Percentiles rank a stretch among this genome's conserved stretches.
These are phyloP conservation scores for Kalanchoe fedtschenkoi DNA, from an alignment of 164 flowering plant species.

Conservation along the genomic window DNA sequence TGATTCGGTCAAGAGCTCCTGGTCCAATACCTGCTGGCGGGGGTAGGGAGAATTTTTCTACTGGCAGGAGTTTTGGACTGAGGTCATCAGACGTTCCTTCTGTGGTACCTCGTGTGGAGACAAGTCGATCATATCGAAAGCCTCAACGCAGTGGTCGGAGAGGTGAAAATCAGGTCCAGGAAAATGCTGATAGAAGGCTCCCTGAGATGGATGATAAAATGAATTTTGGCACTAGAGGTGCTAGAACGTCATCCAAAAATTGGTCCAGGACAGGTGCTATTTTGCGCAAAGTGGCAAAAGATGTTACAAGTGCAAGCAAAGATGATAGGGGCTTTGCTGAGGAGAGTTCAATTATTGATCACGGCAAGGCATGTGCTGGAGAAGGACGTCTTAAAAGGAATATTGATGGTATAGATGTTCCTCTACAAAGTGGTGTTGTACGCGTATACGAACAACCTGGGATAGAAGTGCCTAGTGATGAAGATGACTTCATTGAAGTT, in stretches of 20 bases:
- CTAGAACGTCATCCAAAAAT: constrained; percentile 21
- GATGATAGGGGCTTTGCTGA: constrained; percentile 28
- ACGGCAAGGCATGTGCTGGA: constrained; percentile 20
- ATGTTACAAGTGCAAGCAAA: constrained; percentile 28
- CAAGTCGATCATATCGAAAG: constrained; percentile 54
- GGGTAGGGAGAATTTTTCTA: constrained; percentile 41
- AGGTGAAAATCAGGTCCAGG: constrained; percentile 68
- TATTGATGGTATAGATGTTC: constrained; percentile 61
- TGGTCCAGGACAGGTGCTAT: constrained; percentile 28
- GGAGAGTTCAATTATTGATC: constrained; percentile 25
- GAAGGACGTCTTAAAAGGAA: constrained; percentile 42
- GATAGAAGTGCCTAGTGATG: constrained; percentile 91
- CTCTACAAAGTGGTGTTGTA: constrained; percentile 84
- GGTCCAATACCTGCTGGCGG: constrained; percentile 30
- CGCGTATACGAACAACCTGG: constrained; percentile 90
- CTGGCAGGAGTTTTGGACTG: constrained; percentile 39
- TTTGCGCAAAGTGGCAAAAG: constrained; percentile 26
- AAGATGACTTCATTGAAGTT: constrained; percentile 97
- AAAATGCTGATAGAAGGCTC: constrained; percentile 37
- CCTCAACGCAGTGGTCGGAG: constrained; percentile 38
- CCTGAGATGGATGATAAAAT: constrained; percentile 31
- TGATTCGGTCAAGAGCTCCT: constrained; percentile 24
- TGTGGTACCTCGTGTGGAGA: constrained; percentile 31
- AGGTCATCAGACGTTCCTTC: constrained; percentile 26
- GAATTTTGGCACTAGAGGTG: constrained; percentile 24